A percentile compares a stretch with the other conserved stretches of the same genome.
Evolutionary conservation across 208 protist genomes (phyloP).

Genomic region (Polymyxa betae): DNA sequence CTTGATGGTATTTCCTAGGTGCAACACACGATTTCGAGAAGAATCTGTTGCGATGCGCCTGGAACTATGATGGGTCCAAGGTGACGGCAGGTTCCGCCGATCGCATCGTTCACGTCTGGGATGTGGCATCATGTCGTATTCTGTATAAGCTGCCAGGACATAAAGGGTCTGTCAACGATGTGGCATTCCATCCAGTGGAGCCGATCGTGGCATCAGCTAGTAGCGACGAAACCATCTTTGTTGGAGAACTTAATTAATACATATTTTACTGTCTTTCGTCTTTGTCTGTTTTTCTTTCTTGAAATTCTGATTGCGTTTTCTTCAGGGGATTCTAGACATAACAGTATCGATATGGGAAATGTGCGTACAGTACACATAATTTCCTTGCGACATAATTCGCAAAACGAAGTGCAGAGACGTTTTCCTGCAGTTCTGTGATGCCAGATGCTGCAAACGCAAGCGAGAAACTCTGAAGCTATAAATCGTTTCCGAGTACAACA

Average conservation of each 20-base stretch:
- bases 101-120: conserved; percentile 72
- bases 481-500: too few species aligned
- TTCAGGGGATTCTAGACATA: too few species aligned
- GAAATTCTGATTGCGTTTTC: too few species aligned
- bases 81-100: conserved; percentile 70
- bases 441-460: too few species aligned
- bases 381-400: too few species aligned
- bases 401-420: too few species aligned
- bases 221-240: conserved; percentile 59
- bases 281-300: background rate
- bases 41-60: conserved; percentile 62
- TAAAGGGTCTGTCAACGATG: conserved; percentile 71
- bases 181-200: conserved; percentile 73
- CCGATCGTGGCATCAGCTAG: conserved; percentile 70
- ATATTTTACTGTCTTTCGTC: background rate
- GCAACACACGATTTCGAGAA: conserved; percentile 76
- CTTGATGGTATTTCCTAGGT: conserved; percentile 15
- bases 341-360: too few species aligned
- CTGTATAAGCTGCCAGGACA: conserved; percentile 74
- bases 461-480: too few species aligned
- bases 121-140: conserved; percentile 63
- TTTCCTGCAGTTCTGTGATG: too few species aligned
- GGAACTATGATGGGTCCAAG: conserved; percentile 53
- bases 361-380: too few species aligned
- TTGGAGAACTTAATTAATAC: conserved; percentile 67